phyloP scores from a whole-genome alignment of 2,329 filamentous ascomycete species.

The Chaetomiaceae sp. region DNA sequence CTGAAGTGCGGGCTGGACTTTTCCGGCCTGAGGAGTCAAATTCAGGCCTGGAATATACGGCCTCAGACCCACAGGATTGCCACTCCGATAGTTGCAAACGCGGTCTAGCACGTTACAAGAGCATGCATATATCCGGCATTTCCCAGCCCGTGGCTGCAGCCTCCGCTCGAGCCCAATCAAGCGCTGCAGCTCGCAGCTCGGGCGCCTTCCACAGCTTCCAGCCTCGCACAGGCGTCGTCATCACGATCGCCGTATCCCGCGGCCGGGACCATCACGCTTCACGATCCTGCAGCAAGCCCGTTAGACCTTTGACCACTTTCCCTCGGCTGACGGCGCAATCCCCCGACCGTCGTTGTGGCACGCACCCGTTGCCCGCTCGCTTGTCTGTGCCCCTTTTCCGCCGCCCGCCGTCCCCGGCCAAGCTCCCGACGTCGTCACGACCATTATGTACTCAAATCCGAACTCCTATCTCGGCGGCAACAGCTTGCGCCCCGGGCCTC shows the following conservation, averaged over 20 bases:
- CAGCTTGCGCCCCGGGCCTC: conserved; percentile 63
- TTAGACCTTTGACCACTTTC: not conserved
- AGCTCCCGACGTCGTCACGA: conserved; percentile 3
- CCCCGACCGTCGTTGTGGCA: not conserved
- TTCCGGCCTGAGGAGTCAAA: not conserved
- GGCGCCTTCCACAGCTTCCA: not conserved
- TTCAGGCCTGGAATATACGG: not conserved
- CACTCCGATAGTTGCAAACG: too few relatives aligned
- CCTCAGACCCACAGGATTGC: too few relatives aligned
- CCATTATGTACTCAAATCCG: conserved; percentile 87
- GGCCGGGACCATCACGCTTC: conserved; percentile 1
- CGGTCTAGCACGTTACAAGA: too few relatives aligned
- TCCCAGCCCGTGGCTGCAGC: too few relatives aligned
- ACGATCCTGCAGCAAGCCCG: not conserved
- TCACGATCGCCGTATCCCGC: conserved; percentile 5
- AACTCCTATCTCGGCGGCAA: conserved; percentile 81
- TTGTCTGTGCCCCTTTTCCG: conserved; percentile 6
- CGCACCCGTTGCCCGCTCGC: not conserved
- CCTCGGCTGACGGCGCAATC: not conserved
- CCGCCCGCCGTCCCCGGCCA: not conserved
- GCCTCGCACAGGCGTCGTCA: conserved; percentile 16
- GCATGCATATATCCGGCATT: too few relatives aligned
- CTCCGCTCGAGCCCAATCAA: not conserved
- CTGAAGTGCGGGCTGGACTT: too few relatives aligned
- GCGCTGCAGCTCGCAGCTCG: not conserved